Conservation (phyloP, 345 rosid genomes). For the Syzygium aqueum region DNA sequence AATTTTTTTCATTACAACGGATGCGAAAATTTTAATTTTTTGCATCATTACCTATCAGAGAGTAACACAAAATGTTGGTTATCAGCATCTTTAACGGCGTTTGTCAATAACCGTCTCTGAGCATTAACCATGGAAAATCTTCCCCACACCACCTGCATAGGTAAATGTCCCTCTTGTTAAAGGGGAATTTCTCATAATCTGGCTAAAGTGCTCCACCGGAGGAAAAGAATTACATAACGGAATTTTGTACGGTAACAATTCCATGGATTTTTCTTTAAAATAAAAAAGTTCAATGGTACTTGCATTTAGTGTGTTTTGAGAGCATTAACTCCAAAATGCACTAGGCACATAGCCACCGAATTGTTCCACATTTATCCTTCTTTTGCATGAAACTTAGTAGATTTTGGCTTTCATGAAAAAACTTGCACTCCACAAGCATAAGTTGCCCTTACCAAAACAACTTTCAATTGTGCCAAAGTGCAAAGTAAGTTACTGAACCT, state of each 20-base stretch:
- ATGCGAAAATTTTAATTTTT: background rate
- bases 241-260: no score
- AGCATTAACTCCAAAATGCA: background rate
- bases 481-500: slow-evolving; percentile 7
- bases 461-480: background rate
- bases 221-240: no score
- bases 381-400: background rate
- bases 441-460: background rate
- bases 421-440: background rate
- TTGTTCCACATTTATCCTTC: background rate
- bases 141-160: slow-evolving; percentile 75
- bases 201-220: no score
- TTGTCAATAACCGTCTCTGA: slow-evolving; percentile 72
- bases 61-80: slow-evolving; percentile 91
- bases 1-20: background rate
- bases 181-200: no score
- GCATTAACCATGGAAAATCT: slow-evolving; percentile 95
- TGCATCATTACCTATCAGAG: slow-evolving; percentile 67
- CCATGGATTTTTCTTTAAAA: no score
- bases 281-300: background rate
- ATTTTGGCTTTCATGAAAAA: background rate
- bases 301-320: background rate
- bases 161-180: background rate
- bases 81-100: slow-evolving; percentile 76
- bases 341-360: background rate